Evolutionary conservation across 1,139 yeast species (phyloP).

Genomic region (Scheffersomyces lignicola): DNA sequence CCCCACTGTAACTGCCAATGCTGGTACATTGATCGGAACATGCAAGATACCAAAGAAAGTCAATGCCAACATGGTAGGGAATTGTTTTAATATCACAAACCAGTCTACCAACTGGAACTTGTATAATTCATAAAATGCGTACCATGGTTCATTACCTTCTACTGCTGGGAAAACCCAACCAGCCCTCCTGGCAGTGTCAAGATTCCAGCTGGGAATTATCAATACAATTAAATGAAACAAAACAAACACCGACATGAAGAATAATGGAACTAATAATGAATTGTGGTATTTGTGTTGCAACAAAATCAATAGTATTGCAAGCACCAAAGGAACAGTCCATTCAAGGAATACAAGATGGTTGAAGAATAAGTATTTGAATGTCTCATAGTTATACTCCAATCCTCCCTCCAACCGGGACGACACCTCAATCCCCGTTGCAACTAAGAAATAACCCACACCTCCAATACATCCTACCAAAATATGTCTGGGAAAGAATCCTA

Average conservation of each 20-base stretch:
- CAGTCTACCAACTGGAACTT: slow-evolving; percentile 72
- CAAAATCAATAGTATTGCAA: slow-evolving; percentile 59
- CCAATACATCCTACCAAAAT: slow-evolving; percentile 96
- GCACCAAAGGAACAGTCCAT: slow-evolving; percentile 69
- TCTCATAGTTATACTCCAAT: slow-evolving; percentile 59
- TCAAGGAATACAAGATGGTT: slow-evolving; percentile 49
- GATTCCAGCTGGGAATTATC: slow-evolving; percentile 62
- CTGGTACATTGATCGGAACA: slow-evolving; percentile 97
- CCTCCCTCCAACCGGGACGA: slow-evolving; percentile 78
- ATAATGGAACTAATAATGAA: slow-evolving; percentile 78
- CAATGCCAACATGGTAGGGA: slow-evolving; percentile 93
- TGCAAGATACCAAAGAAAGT: slow-evolving; percentile 94
- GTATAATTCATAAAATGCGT: slow-evolving; percentile 73
- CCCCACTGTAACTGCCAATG: slow-evolving; percentile 86
- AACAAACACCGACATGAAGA: slow-evolving; percentile 69
- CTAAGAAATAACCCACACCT: slow-evolving; percentile 92
- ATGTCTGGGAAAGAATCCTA: slow-evolving; percentile 95
- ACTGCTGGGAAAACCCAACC: slow-evolving; percentile 88
- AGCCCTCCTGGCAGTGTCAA: slow-evolving; percentile 57
- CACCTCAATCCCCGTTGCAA: slow-evolving; percentile 90
- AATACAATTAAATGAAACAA: slow-evolving; percentile 69
- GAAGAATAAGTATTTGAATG: slow-evolving; percentile 48
- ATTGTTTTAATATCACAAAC: slow-evolving; percentile 62
- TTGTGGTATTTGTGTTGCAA: slow-evolving; percentile 69
- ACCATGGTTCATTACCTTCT: slow-evolving; percentile 79